Base-by-base conservation (phyloP, 2,329 filamentous ascomycete genomes). In the Stagonosporopsis vannaccii region DNA sequence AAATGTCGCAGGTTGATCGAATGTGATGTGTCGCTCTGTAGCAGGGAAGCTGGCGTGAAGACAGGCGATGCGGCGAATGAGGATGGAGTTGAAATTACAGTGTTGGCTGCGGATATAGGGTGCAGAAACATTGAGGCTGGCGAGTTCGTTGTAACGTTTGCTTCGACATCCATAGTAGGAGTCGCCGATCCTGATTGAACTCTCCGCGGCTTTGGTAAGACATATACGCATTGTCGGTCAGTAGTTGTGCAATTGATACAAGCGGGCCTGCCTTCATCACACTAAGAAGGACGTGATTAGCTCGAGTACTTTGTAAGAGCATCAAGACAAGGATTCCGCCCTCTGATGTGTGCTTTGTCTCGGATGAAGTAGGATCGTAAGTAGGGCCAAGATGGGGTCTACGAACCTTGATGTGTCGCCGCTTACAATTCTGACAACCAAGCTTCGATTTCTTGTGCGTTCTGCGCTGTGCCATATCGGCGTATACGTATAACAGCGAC, bases 371-470 rank as follows among this genome's bases (percentile, higher is more conserved):
- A 19, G 19, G 8, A 19, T 1, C 25, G n/a, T 13, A 9, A 42
- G 15, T 25, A 17, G 15, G 15, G 15, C n/a, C 6, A 15, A 33
- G 11, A 3, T 7, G 5, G 6, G 30, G 19, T 17, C 5, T 46
- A 7, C 43, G 12, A 17, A 61, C 65, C 65, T 68, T 68, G 51
- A 67, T 59, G 43, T 64, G 65, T 22, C 66, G 66, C 12, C 60
- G 50, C 45, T 68, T 68, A 47, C 66, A 68, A 23, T 58, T 51
- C 12, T 59, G 52, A 49, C 64, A 67, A 5, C 64, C 66, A 19
- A 59, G 46, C 19, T 62, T 56, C 8, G 64, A 66, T 47, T 68
- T 68, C 23, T 53, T 63, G 57, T 68, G 65, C 23, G 59, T 42
- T 32, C 60, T 54, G 17, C 63, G 53, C 9, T 51, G 47, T 30